phyloP scores from a whole-genome alignment of 495 filamentous ascomycete species.

The Hypoxylon lienhwacheense region DNA sequence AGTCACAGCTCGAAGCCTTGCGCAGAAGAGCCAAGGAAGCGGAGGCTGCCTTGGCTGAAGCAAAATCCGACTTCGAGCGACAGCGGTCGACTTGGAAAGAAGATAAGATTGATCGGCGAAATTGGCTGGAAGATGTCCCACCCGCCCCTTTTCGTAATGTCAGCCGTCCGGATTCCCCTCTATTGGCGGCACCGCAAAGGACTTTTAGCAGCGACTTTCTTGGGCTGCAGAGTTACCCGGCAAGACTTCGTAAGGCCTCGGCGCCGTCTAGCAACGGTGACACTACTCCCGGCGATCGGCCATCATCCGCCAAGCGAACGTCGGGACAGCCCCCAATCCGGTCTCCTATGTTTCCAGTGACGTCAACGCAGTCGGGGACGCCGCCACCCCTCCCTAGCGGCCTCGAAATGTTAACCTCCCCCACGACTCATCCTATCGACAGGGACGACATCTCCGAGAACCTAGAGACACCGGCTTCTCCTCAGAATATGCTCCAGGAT shows the following conservation, averaged over 20 bases:
- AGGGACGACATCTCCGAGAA: slow-evolving; percentile 70
- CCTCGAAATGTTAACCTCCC: slow-evolving; percentile 35
- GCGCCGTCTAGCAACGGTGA: slow-evolving; percentile 51
- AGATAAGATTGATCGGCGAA: slow-evolving; percentile 71
- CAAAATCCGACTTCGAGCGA: slow-evolving; percentile 49
- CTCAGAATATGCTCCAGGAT: slow-evolving; percentile 77
- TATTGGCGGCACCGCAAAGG: slow-evolving; percentile 44
- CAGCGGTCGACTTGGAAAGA: slow-evolving; percentile 64
- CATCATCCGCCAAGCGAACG: slow-evolving; percentile 40
- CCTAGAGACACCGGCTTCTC: slow-evolving; percentile 61
- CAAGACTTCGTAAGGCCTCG: slow-evolving; percentile 48
- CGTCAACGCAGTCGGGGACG: slow-evolving; percentile 21
- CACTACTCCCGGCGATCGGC: slow-evolving; percentile 35
- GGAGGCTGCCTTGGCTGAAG: slow-evolving; percentile 61
- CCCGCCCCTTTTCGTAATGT: slow-evolving; percentile 43
- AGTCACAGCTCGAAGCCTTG: slow-evolving; percentile 63
- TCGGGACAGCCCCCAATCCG: slow-evolving; percentile 45
- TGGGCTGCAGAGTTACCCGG: slow-evolving; percentile 46
- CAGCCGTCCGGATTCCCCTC: slow-evolving; percentile 52
- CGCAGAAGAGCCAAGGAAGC: slow-evolving; percentile 65
- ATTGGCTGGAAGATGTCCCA: slow-evolving; percentile 67
- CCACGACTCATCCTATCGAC: slow-evolving; percentile 63
- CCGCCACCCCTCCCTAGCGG: slow-evolving; percentile 32
- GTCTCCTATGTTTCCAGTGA: slow-evolving; percentile 35
- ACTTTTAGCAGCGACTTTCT: slow-evolving; percentile 54